These are phyloP conservation scores for Fusarium napiforme DNA, from an alignment of 2,329 filamentous ascomycete species.

Conservation along the genomic window DNA sequence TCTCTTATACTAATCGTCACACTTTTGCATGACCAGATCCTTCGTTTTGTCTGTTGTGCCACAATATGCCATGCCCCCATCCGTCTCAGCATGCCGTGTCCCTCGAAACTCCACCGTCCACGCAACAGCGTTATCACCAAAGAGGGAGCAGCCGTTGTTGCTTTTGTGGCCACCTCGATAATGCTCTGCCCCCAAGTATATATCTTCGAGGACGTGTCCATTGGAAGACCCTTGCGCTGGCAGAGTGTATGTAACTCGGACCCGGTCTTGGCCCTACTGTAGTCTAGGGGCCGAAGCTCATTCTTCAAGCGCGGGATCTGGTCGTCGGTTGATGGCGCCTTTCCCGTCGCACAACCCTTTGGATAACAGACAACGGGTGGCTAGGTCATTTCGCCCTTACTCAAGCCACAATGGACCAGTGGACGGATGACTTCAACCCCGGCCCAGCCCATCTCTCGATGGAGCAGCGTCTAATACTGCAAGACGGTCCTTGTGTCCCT, in stretches of 20 bases:
- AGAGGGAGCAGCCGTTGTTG: neutral
- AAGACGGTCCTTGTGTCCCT: conserved; percentile 8
- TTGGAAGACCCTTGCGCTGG: conserved; percentile 2
- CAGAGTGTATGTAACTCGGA: conserved; percentile 5
- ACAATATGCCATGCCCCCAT: conserved; percentile 11
- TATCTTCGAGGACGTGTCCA: neutral
- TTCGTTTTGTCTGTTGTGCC: neutral
- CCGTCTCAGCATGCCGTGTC: conserved; percentile 7
- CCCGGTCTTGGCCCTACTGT: conserved; percentile 5
- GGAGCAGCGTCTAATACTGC: neutral
- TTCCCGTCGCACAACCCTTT: conserved; percentile 19
- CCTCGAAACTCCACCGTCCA: neutral
- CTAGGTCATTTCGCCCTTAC: conserved; percentile 16
- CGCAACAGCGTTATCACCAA: neutral
- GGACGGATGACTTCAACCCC: conserved; percentile 7
- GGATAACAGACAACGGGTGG: conserved; percentile 3
- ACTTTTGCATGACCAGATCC: neutral
- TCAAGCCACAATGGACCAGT: conserved; percentile 32
- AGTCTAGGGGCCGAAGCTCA: conserved; percentile 7
- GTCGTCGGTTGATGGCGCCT: conserved; percentile 15
- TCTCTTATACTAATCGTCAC: neutral
- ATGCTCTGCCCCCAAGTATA: neutral
- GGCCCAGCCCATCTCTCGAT: neutral
- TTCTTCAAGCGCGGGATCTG: conserved; percentile 23
- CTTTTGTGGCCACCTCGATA: neutral